These are phyloP conservation scores for Flaveria linearis DNA, from an alignment of 129 eudicot species.

Conservation along the genomic window DNA sequence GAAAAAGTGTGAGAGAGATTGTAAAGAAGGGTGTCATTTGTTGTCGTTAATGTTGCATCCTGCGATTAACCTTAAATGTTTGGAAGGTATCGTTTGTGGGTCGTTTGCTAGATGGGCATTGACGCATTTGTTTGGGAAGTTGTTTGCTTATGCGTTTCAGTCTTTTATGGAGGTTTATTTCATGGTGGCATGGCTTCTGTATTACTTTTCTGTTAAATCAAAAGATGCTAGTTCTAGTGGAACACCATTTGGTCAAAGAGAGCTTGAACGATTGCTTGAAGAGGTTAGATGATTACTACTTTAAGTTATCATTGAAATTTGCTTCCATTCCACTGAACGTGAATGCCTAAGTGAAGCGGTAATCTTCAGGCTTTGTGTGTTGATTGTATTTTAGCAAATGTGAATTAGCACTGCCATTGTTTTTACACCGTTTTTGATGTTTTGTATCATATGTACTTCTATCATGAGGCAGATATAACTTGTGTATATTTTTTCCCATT, in stretches of 20 bases:
- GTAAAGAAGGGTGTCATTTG: conserved; percentile 85
- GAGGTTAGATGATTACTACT: conserved; percentile 52
- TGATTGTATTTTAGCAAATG: conserved; percentile 41
- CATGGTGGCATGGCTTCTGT: conserved; percentile 88
- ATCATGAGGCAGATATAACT: conserved; percentile 58
- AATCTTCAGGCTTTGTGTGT: conserved; percentile 55
- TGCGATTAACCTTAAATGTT: conserved; percentile 67
- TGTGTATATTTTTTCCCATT: conserved; percentile 54
- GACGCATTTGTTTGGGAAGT: conserved; percentile 55
- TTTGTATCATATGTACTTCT: conserved; percentile 65
- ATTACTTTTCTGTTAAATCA: conserved; percentile 73
- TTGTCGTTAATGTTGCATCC: conserved; percentile 63
- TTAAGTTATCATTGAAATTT: conserved; percentile 21
- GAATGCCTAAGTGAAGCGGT: conserved; percentile 38
- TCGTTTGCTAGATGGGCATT: conserved; percentile 65
- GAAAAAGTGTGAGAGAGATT: conserved; percentile 84
- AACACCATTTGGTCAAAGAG: conserved; percentile 73
- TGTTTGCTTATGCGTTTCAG: conserved; percentile 64
- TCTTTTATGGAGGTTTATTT: conserved; percentile 84
- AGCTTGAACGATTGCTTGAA: conserved; percentile 71
- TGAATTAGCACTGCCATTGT: conserved; percentile 64
- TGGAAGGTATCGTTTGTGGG: conserved; percentile 81
- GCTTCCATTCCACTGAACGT: conserved; percentile 29
- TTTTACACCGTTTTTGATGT: conserved; percentile 46
- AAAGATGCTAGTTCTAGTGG: conserved; percentile 69